A percentile compares a stretch with the other conserved stretches of the same genome.
Evolutionary conservation across 192 early-diverging fungal genomes (phyloP).

Genomic region (Umbelopsis sp.): DNA sequence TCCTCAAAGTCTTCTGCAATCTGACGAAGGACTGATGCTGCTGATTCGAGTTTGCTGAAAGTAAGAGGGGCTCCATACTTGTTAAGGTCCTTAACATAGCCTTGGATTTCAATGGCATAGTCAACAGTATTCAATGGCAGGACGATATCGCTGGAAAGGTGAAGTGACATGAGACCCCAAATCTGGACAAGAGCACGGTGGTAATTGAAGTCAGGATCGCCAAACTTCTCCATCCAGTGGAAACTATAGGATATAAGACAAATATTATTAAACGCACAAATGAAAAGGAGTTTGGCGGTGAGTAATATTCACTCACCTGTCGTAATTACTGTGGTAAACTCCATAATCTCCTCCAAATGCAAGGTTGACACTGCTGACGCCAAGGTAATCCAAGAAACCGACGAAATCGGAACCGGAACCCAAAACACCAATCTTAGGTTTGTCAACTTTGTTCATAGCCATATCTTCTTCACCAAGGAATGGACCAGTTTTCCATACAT

Average conservation of each 20-base stretch:
- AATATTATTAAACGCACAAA: background rate
- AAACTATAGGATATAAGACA: constrained; percentile 24
- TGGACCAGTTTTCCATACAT: constrained; percentile 44
- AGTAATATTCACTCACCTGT: constrained; percentile 19
- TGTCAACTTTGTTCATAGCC: background rate
- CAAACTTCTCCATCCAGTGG: constrained; percentile 57
- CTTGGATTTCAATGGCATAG: constrained; percentile 50
- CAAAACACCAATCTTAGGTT: constrained; percentile 34
- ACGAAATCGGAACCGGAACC: constrained; percentile 59
- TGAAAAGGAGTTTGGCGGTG: background rate
- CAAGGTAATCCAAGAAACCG: constrained; percentile 66
- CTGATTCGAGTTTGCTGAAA: constrained; percentile 18
- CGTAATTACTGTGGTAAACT: constrained; percentile 70
- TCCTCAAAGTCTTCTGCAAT: constrained; percentile 18
- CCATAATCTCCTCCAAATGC: constrained; percentile 53
- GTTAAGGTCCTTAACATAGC: constrained; percentile 41
- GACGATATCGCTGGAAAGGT: constrained; percentile 48
- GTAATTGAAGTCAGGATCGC: constrained; percentile 53
- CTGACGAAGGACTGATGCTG: background rate
- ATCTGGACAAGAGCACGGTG: constrained; percentile 52
- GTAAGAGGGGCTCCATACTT: constrained; percentile 18
- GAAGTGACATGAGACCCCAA: constrained; percentile 49
- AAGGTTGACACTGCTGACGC: constrained; percentile 57
- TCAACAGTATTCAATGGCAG: constrained; percentile 41
- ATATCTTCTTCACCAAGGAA: background rate